These are phyloP conservation scores for Goniomonas avonlea DNA, from an alignment of 78 protist species.

Conservation along the genomic window DNA sequence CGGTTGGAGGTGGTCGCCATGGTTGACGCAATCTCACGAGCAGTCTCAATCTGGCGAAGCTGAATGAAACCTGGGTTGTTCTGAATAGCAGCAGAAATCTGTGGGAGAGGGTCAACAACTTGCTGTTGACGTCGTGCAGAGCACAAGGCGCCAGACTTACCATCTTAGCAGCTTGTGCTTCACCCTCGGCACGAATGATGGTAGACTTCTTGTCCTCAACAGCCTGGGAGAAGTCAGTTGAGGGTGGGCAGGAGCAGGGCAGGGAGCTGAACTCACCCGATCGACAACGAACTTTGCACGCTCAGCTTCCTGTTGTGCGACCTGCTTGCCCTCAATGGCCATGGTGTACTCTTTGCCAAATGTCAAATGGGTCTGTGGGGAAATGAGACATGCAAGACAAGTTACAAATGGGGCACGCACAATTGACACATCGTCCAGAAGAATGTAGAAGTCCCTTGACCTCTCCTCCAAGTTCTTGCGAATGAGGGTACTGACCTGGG, in stretches of 20 bases:
- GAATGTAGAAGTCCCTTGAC: conserved; percentile 75
- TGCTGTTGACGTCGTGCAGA: too few species aligned
- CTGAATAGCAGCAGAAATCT: too few species aligned
- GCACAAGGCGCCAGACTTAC: conserved; percentile 75
- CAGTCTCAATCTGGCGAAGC: conserved; percentile 74
- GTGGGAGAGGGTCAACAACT: too few species aligned
- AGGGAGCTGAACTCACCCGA: conserved; percentile 13
- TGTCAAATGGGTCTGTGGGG: conserved; percentile 30
- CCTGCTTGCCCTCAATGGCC: conserved; percentile 91
- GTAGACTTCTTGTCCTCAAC: conserved; percentile 71
- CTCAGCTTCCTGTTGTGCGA: conserved; percentile 82
- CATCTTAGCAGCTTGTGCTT: conserved; percentile 80
- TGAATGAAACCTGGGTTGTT: conserved; percentile 76
- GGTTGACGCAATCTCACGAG: conserved; percentile 62
- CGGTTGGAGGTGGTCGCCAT: conserved; percentile 27
- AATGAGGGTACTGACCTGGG: conserved; percentile 51
- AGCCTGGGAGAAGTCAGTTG: conserved; percentile 39
- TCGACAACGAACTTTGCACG: conserved; percentile 85
- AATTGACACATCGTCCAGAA: conserved; percentile 85
- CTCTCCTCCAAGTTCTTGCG: conserved; percentile 56
- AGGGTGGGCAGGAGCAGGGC: neutral
- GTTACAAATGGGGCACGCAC: conserved; percentile 24
- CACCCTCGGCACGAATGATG: conserved; percentile 90
- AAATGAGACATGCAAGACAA: neutral
- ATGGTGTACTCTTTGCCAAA: conserved; percentile 84